Base-by-base conservation (phyloP, 805 yeast genomes). In the Pichia heedii region DNA sequence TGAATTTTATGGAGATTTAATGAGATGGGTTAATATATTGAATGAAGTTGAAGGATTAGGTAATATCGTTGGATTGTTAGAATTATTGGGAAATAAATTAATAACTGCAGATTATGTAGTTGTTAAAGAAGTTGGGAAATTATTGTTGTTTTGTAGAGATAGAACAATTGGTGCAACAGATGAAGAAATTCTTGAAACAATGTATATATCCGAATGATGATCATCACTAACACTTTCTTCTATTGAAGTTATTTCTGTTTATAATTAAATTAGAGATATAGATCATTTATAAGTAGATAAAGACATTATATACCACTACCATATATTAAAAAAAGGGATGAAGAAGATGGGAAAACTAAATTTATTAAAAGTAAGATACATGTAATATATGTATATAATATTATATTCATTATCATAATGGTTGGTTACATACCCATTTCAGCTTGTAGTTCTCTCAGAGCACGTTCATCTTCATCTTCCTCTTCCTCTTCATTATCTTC, bases 381-480 rank as follows among this genome's bases (percentile, higher is more conserved):
- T n/a, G 9, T 13, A 32, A 24, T 12, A 19, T 30, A 15, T 36
- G 9, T 22, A 33, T 22, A 21, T 2, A 37, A 19, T 30, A 22
- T 20, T 8, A 22, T 18, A 22, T 22, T 33, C 9, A 19, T n/a
- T 26, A 40, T n/a, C 35, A 27, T 22, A n/a, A 9, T n/a, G 29
- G 16, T 15, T 33, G 18, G 15, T 42, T 36, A 82, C 60, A 83
- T 68, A 13, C 93, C 93, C 93, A 84, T 84, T 62, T 84, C 93
- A 22, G 87, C 90, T 62, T 84, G 94, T 50, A 84, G 65, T 45
- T 82, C 88, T 56, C 76, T 76, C 59, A 84, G 70, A 27, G 93
- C 94, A 58, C 77, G 79, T 63, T 84, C 93, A 58, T 84, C 94
- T 55, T 84, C 94, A 57, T 83, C 90, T 45, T 80, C 86, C 37